A percentile compares a stretch with the other conserved stretches of the same genome.
Evolutionary conservation across 768 basidiomycete genomes (phyloP).

Genomic region (Favolaschia claudopus): DNA sequence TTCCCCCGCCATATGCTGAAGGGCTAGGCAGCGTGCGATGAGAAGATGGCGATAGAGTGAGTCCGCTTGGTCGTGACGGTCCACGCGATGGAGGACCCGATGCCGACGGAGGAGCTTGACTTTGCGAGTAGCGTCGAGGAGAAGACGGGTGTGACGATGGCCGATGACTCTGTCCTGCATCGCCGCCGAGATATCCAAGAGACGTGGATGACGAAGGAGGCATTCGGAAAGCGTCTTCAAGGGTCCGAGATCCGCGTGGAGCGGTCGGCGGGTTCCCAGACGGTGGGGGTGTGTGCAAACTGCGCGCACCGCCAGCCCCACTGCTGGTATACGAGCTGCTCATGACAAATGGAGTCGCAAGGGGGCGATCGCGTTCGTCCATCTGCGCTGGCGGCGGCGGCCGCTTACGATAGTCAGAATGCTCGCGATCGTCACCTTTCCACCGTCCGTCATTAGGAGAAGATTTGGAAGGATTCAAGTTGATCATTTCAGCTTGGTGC

Average conservation of each 20-base stretch:
- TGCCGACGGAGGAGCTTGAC: conserved; percentile 26
- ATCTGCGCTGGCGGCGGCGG: conserved; percentile 45
- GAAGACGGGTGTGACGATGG: conserved; percentile 25
- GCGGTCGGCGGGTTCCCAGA: conserved; percentile 39
- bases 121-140: conserved; percentile 28
- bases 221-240: conserved; percentile 41
- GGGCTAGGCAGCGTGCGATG: conserved; percentile 33
- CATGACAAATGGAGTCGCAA: conserved; percentile 63
- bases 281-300: conserved; percentile 29
- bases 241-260: conserved; percentile 37
- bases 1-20: conserved; percentile 27
- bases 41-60: conserved; percentile 19
- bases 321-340: conserved; percentile 51
- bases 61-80: conserved; percentile 30
- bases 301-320: conserved; percentile 23
- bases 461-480: conserved; percentile 49
- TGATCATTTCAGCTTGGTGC: conserved; percentile 62
- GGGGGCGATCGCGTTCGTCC: conserved; percentile 60
- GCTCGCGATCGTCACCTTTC: conserved; percentile 46
- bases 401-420: conserved; percentile 39
- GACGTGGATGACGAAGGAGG: conserved; percentile 35
- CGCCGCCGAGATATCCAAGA: conserved; percentile 32
- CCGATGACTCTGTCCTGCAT: conserved; percentile 21
- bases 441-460: conserved; percentile 41
- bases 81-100: conserved; percentile 27